A percentile compares a stretch with the other conserved stretches of the same genome.
Evolutionary conservation across 768 basidiomycete genomes (phyloP).

Genomic region (Coprinopsis cinerea): DNA sequence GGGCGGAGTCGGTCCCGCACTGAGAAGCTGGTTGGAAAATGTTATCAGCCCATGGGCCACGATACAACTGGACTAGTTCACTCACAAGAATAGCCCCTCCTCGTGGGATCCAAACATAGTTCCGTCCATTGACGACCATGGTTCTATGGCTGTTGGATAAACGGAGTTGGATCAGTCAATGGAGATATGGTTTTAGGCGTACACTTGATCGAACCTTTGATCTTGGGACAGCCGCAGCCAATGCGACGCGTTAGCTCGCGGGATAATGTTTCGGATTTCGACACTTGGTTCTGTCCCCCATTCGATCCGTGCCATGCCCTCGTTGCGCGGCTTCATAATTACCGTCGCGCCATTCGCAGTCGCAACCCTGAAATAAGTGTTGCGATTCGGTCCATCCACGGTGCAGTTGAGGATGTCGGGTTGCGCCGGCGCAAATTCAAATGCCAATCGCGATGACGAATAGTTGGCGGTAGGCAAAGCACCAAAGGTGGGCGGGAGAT

Average conservation of each 20-base stretch:
- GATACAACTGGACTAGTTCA: neutral
- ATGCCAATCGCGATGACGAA: conserved; percentile 10
- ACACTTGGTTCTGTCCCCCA: conserved; percentile 29
- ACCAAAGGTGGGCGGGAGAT: conserved; percentile 20
- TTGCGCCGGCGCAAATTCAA: conserved; percentile 28
- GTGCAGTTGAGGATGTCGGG: conserved; percentile 37
- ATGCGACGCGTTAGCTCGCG: conserved; percentile 27
- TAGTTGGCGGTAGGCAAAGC: conserved; percentile 18
- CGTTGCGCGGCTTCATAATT: conserved; percentile 31
- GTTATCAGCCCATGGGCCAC: neutral
- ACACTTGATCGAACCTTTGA: conserved; percentile 9
- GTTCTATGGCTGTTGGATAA: conserved; percentile 2
- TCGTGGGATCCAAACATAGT: conserved; percentile 8
- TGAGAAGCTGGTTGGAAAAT: neutral
- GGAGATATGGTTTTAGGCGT: neutral
- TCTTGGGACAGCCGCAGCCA: conserved; percentile 29
- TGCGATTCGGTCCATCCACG: conserved; percentile 36
- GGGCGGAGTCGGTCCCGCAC: conserved; percentile 1
- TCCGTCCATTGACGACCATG: neutral
- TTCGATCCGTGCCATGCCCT: conserved; percentile 32
- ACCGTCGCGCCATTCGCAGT: conserved; percentile 29
- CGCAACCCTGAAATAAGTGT: conserved; percentile 35
- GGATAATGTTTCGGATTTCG: conserved; percentile 30
- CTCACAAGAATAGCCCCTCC: conserved; percentile 4
- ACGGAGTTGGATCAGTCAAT: neutral